A percentile compares a stretch with the other conserved stretches of the same genome.
Conservation (phyloP, 176 grass and related monocot genomes). For the Raddia distichophylla region DNA sequence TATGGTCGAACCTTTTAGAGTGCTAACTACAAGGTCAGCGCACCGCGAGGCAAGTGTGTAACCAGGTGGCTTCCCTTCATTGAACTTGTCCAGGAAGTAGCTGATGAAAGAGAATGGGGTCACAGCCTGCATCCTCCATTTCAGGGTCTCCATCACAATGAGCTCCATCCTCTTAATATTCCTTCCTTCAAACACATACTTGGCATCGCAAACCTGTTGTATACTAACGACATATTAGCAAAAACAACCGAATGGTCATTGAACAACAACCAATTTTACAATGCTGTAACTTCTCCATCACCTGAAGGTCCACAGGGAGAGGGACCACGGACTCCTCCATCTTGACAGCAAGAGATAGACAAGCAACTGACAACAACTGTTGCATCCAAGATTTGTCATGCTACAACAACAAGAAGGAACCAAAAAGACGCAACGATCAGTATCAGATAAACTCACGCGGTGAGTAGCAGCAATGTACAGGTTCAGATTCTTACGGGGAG, state of each 20-base stretch:
- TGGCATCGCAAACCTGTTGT: constrained; percentile 50
- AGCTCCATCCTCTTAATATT: constrained; percentile 82
- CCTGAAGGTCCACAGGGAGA: constrained; percentile 77
- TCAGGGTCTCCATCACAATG: constrained; percentile 56
- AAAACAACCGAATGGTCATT: background rate
- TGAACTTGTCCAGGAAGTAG: constrained; percentile 67
- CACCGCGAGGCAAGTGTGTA: constrained; percentile 44
- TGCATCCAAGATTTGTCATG: constrained; percentile 68
- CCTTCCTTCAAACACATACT: constrained; percentile 57
- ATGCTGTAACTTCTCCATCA: constrained; percentile 34
- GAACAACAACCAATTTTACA: constrained; percentile 1
- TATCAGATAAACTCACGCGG: constrained; percentile 25
- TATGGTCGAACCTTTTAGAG: constrained; percentile 68
- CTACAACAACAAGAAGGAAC: constrained; percentile 49
- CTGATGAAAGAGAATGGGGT: constrained; percentile 73
- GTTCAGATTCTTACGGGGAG: constrained; percentile 65
- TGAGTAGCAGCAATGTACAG: constrained; percentile 25
- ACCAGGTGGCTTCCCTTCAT: constrained; percentile 44
- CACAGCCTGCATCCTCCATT: constrained; percentile 82
- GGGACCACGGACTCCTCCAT: constrained; percentile 79
- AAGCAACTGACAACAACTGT: constrained; percentile 77
- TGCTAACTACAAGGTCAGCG: constrained; percentile 53
- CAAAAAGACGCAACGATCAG: constrained; percentile 19
- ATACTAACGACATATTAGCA: constrained; percentile 19
- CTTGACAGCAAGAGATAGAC: constrained; percentile 82